Conservation (phyloP, 305 asterid genomes). For the Euphrasia arctica region DNA sequence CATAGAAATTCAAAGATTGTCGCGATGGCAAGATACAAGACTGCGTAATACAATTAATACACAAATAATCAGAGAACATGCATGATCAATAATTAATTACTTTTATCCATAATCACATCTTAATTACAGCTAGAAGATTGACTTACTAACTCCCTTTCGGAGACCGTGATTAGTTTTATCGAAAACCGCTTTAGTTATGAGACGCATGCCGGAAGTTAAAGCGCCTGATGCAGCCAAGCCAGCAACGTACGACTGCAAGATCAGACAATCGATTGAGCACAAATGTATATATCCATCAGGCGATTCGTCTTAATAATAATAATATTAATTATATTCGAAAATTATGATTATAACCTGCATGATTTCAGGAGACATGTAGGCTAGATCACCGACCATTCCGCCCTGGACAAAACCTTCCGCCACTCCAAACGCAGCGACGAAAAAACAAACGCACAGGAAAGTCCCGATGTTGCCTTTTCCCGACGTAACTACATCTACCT, state of each 20-base stretch:
- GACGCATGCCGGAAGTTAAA: slow-evolving; percentile 76
- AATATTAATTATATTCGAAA: too few relatives aligned
- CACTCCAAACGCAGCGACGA: slow-evolving; percentile 76
- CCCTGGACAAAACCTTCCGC: slow-evolving; percentile 90
- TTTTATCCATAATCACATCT: background rate
- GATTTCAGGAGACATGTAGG: slow-evolving; percentile 76
- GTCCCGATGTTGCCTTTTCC: slow-evolving; percentile 71
- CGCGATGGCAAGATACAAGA: slow-evolving; percentile 65
- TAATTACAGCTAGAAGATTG: background rate
- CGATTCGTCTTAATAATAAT: too few relatives aligned
- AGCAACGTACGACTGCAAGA: slow-evolving; percentile 63
- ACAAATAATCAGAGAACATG: too few relatives aligned
- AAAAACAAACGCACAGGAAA: slow-evolving; percentile 59
- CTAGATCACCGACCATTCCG: slow-evolving; percentile 62
- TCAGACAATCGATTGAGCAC: too few relatives aligned
- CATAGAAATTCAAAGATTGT: slow-evolving; percentile 65
- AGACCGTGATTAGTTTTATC: slow-evolving; percentile 59
- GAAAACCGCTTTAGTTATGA: slow-evolving; percentile 76
- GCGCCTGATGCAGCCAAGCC: slow-evolving; percentile 95
- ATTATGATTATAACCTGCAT: slow-evolving; percentile 42
- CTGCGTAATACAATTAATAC: slow-evolving; percentile 35
- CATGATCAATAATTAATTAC: too few relatives aligned
- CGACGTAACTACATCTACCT: slow-evolving; percentile 47
- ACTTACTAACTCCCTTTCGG: slow-evolving; percentile 86
- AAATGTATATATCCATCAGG: too few relatives aligned